Evolutionary conservation across 768 basidiomycete genomes (phyloP), one percentile per base, ranked within the genome.

Genomic region (Mycena epipterygia): DNA sequence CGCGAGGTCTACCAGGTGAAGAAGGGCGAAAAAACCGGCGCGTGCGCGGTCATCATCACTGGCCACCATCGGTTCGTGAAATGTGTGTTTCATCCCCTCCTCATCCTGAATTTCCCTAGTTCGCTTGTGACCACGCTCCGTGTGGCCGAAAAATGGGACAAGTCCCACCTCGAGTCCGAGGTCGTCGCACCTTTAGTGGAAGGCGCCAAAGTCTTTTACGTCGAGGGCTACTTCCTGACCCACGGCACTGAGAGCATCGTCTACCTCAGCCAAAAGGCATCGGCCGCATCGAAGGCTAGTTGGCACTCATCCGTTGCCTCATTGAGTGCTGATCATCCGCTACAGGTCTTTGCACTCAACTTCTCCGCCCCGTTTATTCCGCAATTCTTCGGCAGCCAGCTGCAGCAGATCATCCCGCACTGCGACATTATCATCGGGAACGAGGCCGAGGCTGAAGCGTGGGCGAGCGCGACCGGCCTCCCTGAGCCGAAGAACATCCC

Each of bases 331-430:
- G 39, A 53, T 17, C 21, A 41, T 32, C 14, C 52, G 46, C 48
- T 23, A 23, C 74, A 96, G 95, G 91, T 91, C 69, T 97, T 98
- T 81, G 89, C 89, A 14, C 81, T 98, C 76, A 99, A 99, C 86
- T 88, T 99, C 76, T 97, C 96, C 12, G 98, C 98, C 4, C 98
- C 98, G 21, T 99, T 99, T 88, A 97, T 99, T 81, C 85, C 94
- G 62, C 92, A 96, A 82, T 97, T 98, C 88, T 98, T 98, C 86
- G 88, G 87, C 67, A 82, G 85, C 4, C 93, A 97, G 79, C 85
- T 99, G 21, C 87, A 95, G 73, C 85, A 93, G 78, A 82, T 99
- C 76, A 81, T 99, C 49, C 92, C 92, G 29, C 92, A 93, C 85
- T 89, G 89, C 70, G 98, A 99, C 81, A 85, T 97, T 81, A 74